Evolutionary conservation across 2,329 filamentous ascomycete species (phyloP), one percentile per base, ranked within the genome.

Genomic region (Neocucurbitaria cava): DNA sequence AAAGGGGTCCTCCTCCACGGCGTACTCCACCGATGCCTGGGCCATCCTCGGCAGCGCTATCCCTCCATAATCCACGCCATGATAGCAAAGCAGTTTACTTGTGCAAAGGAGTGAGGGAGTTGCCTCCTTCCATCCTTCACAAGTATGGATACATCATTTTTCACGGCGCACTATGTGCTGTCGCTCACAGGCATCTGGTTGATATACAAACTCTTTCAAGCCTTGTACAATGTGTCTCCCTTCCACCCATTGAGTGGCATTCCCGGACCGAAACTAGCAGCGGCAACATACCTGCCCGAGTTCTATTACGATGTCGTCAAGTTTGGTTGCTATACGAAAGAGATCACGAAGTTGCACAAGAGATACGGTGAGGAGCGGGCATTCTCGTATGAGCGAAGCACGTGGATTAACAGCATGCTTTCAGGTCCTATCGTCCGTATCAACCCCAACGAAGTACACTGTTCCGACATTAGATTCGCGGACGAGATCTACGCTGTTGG

Each of bases 321-420:
- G 24, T 60, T 61, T 11, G 74, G 73, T 0, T 65, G 68, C 43
- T 76, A 71, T 39, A 65, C 65, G 0, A 72, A 66, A 26, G 60
- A 73, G 54, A 74, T 78, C 26, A 56, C 66, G 11, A 67, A 66
- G 43, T 65, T 78, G 66, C 76, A 78, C 50, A 56, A 69, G 38
- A 57, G 62, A 50, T 77, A 77, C 56, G 72, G 72, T 74, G 49
- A 46, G 58, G 17, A 13, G 5, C 17, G 8, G 6, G 33, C 13
- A 40, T 24, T 2, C 2, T 17, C 2, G 10, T n/a, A 8, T 21
- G n/a, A 15, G 5, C 20, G 24, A 9, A 49, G 41, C n/a, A 10
- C 49, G 2, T 23, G 17, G 8, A 23, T 11, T 40, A 17, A 23
- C 9, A 5, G 30, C 21, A 35, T n/a, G 15, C n/a, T 40, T 23